These are phyloP conservation scores for Magnaporthiopsis incrustans DNA, from an alignment of 2,329 filamentous ascomycete species.

Conservation along the genomic window DNA sequence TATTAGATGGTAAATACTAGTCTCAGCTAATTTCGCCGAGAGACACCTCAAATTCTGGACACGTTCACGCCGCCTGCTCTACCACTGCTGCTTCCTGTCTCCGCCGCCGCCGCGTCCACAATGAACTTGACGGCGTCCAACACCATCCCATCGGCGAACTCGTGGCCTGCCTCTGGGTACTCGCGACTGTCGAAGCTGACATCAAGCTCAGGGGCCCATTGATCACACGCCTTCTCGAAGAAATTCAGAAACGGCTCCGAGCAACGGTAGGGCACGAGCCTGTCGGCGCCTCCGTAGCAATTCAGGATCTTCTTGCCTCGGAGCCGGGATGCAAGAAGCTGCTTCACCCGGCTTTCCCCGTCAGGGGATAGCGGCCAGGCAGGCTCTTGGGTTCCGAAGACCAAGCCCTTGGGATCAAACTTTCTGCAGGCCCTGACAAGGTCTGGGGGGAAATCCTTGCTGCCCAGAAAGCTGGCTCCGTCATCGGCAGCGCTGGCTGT, in stretches of 20 bases:
- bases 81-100: slow-evolving; percentile 13
- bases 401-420: slow-evolving; percentile 67
- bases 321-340: slow-evolving; percentile 23
- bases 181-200: slow-evolving; percentile 54
- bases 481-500: slow-evolving; percentile 49
- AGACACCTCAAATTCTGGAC: slow-evolving; percentile 21
- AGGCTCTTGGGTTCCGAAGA: slow-evolving; percentile 48
- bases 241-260: slow-evolving; percentile 53
- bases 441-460: slow-evolving; percentile 63
- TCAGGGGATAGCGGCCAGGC: slow-evolving; percentile 18
- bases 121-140: slow-evolving; percentile 58
- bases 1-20: background rate
- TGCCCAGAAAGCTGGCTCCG: slow-evolving; percentile 63
- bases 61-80: slow-evolving; percentile 14
- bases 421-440: slow-evolving; percentile 56
- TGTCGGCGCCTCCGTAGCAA: slow-evolving; percentile 59
- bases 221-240: slow-evolving; percentile 44
- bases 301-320: slow-evolving; percentile 55
- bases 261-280: slow-evolving; percentile 61
- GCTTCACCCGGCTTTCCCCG: slow-evolving; percentile 30
- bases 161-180: slow-evolving; percentile 61
- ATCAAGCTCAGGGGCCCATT: slow-evolving; percentile 46
- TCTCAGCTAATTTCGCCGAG: background rate
- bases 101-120: slow-evolving; percentile 32
- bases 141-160: slow-evolving; percentile 61